Percentiles rank a stretch among this genome's conserved stretches.
Conservation (phyloP, 1,284 basidiomycete genomes). For the Moesziomyces sp. region DNA sequence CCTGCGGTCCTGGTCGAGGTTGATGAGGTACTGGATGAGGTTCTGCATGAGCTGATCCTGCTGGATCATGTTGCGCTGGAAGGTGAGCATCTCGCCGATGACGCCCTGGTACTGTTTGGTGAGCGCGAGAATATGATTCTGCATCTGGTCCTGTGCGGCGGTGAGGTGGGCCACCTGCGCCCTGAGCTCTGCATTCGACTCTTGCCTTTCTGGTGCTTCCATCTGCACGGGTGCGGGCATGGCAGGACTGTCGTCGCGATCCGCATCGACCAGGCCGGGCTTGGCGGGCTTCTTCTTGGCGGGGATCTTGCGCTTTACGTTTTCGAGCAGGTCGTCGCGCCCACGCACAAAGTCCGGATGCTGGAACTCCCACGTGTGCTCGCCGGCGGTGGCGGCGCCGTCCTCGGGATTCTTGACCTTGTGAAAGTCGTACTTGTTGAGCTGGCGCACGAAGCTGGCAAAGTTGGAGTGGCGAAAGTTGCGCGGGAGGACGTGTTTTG, state of each 20-base stretch:
- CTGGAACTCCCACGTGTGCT: conserved; percentile 86
- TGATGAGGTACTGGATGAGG: conserved; percentile 82
- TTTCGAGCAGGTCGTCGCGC: conserved; percentile 86
- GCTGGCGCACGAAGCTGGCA: conserved; percentile 75
- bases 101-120: conserved; percentile 82
- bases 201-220: conserved; percentile 37
- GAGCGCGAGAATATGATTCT: conserved; percentile 72
- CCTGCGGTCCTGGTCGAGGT: conserved; percentile 61
- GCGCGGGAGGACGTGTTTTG: conserved; percentile 88
- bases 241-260: conserved; percentile 46
- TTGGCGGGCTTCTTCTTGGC: conserved; percentile 70
- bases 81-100: conserved; percentile 82
- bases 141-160: conserved; percentile 60
- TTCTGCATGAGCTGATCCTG: conserved; percentile 86
- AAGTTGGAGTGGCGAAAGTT: conserved; percentile 99
- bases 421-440: conserved; percentile 99
- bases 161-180: conserved; percentile 56
- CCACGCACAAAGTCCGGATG: conserved; percentile 82
- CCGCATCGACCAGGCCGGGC: conserved; percentile 61
- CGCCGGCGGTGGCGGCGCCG: conserved; percentile 80
- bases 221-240: conserved; percentile 14
- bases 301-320: conserved; percentile 72
- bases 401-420: conserved; percentile 83
- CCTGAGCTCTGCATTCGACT: conserved; percentile 54
- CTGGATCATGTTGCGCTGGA: conserved; percentile 84